Evolutionary conservation across 108 stramenopile genomes (phyloP), one percentile per base, ranked within the genome.

Genomic region (Skeletonema costatum): DNA sequence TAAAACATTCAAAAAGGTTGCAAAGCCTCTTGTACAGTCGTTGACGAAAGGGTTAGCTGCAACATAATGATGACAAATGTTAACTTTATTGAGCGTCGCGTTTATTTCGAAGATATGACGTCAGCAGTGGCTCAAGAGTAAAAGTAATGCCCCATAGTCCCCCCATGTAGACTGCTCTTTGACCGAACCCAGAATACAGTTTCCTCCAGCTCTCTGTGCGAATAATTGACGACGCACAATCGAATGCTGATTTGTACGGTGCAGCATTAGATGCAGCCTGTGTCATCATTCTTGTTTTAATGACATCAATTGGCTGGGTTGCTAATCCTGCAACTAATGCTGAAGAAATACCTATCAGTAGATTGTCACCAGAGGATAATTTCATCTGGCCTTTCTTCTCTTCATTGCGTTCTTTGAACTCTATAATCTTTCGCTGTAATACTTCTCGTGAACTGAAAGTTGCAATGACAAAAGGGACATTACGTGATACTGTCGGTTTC

Each of bases 241-340:
- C 85, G 19, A 90, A 16, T 13, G 88, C 86, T 17, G 78, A 75
- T 3, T 60, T 58, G 76, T 93, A 90, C 30, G 89, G 91, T 4
- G 83, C 51, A 11, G 75, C 75, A n/a, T 39, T 82, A 1, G 85
- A 84, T 46, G 91, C 81, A 3, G 87, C 89, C 60, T 92, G 91
- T 21, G 91, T 92, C 91, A 92, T 92, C 86, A 92, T 88, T 30
- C 91, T 48, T 4, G 91, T 92, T 74, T 92, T 92, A 9, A 92
- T 71, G 10, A 92, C 87, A 64, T 92, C 91, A 4, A 82, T 65
- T 21, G 91, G 91, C 38, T 92, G 85, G 1, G 91, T 92, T 14
- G 77, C 14, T 4, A 80, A 8, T 61, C 72, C 81, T 10, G 79
- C 88, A 12, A 91, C 32, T 38, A 91, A 59, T 5, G 90, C 87